phyloP scores from a whole-genome alignment of 371 early-diverging fungal species.

The Neoconidiobolus thromboides region DNA sequence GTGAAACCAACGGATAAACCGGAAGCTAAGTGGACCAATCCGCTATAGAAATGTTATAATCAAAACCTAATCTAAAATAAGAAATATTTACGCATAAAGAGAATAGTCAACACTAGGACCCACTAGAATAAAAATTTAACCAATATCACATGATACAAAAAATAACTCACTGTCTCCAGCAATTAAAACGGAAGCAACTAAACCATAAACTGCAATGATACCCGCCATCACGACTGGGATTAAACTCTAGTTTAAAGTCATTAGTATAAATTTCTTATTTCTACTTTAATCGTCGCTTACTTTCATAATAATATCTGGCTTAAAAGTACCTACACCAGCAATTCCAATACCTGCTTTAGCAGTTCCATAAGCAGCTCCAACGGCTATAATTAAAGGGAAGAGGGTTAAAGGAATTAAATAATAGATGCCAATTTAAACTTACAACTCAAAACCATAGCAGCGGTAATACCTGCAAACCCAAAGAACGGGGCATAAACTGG shows the following conservation, averaged over 20 bases:
- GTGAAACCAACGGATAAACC: constrained; percentile 85
- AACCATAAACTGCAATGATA: constrained; percentile 94
- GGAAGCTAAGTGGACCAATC: constrained; percentile 82
- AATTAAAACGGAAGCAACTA: constrained; percentile 84
- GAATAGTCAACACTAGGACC: constrained; percentile 9
- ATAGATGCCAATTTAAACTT: constrained; percentile 9
- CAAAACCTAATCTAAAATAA: not conserved
- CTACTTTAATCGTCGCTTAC: constrained; percentile 8
- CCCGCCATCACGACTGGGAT: constrained; percentile 97
- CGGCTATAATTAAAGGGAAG: constrained; percentile 19
- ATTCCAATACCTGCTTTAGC: constrained; percentile 94
- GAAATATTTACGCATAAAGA: constrained; percentile 11
- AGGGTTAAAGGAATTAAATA: not conserved
- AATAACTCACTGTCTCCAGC: constrained; percentile 51
- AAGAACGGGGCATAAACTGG: constrained; percentile 43
- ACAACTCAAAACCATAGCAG: constrained; percentile 43
- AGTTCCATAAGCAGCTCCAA: constrained; percentile 95
- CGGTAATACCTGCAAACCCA: constrained; percentile 40
- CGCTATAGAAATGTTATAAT: constrained; percentile 12
- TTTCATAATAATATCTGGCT: constrained; percentile 87
- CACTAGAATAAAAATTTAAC: constrained; percentile 9
- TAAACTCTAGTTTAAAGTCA: constrained; percentile 21
- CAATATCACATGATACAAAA: constrained; percentile 12
- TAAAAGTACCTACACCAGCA: constrained; percentile 83
- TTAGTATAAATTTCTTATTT: not conserved